A percentile compares a stretch with the other conserved stretches of the same genome.
Conservation (phyloP, 1,284 basidiomycete genomes). For the Gymnopus androsaceus region DNA sequence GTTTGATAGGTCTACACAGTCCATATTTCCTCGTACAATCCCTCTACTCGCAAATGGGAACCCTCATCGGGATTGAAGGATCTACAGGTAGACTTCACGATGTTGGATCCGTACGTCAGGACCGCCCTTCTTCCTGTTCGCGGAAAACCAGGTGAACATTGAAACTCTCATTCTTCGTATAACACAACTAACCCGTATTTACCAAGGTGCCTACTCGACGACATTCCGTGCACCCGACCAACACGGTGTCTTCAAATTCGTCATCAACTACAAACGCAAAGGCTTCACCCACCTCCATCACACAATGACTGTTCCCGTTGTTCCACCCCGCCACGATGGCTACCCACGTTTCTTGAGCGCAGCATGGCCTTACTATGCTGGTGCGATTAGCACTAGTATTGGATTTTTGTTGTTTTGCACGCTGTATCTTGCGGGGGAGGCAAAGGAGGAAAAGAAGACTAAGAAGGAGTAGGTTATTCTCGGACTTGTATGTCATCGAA, state of each 20-base stretch:
- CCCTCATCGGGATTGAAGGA: constrained; percentile 74
- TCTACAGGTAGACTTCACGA: constrained; percentile 93
- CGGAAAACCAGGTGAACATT: constrained; percentile 51
- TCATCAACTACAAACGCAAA: constrained; percentile 84
- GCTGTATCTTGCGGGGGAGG: constrained; percentile 84
- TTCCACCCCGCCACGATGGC: constrained; percentile 92
- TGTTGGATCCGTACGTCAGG: constrained; percentile 95
- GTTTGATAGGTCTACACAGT: constrained; percentile 68
- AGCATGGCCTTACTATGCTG: constrained; percentile 93
- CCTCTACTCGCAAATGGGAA: constrained; percentile 59
- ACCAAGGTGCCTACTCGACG: constrained; percentile 58
- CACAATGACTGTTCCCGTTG: constrained; percentile 81
- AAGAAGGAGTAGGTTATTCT: constrained; percentile 40
- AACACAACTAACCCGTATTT: background rate
- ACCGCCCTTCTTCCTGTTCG: constrained; percentile 63
- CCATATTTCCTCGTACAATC: constrained; percentile 68
- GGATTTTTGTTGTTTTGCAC: constrained; percentile 84
- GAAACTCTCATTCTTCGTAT: too few species aligned
- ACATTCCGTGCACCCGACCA: constrained; percentile 89
- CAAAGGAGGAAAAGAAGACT: constrained; percentile 54
- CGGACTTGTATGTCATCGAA: background rate
- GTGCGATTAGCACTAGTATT: constrained; percentile 83
- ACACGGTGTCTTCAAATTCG: constrained; percentile 98
- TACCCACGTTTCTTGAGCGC: constrained; percentile 93
- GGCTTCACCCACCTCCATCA: constrained; percentile 79